phyloP scores from a whole-genome alignment of 169 alveolate genomes.

The Cyclospora cayetanensis region DNA sequence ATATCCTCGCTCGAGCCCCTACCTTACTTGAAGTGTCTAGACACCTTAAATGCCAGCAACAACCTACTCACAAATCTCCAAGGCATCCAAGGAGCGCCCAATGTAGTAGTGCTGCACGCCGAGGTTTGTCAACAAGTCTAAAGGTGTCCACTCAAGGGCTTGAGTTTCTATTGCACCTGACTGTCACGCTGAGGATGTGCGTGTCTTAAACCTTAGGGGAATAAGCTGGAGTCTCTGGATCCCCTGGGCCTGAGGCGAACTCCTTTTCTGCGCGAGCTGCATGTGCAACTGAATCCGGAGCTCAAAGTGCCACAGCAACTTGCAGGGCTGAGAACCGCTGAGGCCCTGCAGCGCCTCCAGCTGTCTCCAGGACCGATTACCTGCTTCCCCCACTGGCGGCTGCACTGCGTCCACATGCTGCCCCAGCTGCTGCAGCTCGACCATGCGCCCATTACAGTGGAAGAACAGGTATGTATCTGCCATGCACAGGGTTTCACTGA shows the following conservation, averaged over 20 bases:
- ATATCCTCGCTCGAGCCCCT: slow-evolving; percentile 35
- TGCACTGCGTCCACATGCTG: slow-evolving; percentile 44
- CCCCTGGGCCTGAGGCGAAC: slow-evolving; percentile 18
- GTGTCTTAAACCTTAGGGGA: too few species aligned
- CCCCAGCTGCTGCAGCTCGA: slow-evolving; percentile 57
- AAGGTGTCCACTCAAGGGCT: too few species aligned
- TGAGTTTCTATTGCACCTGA: too few species aligned
- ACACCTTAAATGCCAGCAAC: slow-evolving; percentile 35
- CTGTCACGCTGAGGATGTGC: too few species aligned
- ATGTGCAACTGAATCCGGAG: slow-evolving; percentile 28
- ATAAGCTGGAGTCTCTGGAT: slow-evolving; percentile 13
- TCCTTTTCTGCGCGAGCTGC: slow-evolving; percentile 39
- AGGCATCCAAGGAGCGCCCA: slow-evolving; percentile 59
- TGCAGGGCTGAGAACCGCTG: background rate
- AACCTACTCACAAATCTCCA: slow-evolving; percentile 41
- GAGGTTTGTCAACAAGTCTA: slow-evolving; percentile 27
- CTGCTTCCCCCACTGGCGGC: slow-evolving; percentile 16
- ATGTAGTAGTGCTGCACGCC: slow-evolving; percentile 2
- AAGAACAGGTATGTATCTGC: slow-evolving; percentile 47
- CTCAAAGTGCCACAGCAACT: slow-evolving; percentile 13
- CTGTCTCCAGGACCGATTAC: slow-evolving; percentile 62
- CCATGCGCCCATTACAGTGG: slow-evolving; percentile 36
- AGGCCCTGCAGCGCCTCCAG: slow-evolving; percentile 25
- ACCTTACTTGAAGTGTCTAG: slow-evolving; percentile 47
- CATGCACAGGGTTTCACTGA: background rate